A percentile compares a stretch with the other conserved stretches of the same genome.
These are phyloP conservation scores for Lasiodiplodia hormozganensis DNA, from an alignment of 2,329 filamentous ascomycete species.

Conservation along the genomic window DNA sequence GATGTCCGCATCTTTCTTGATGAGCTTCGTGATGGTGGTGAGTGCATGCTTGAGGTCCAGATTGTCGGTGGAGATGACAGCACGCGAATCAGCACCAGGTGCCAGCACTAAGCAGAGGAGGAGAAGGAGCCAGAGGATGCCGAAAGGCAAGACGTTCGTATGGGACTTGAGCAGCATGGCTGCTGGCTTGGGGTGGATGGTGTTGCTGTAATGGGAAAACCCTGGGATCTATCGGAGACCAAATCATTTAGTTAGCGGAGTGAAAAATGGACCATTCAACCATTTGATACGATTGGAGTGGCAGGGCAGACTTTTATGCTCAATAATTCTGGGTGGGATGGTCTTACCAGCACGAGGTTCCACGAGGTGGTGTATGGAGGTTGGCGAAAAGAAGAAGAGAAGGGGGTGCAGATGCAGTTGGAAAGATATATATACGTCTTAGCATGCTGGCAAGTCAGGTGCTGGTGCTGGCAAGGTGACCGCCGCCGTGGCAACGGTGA, in stretches of 20 bases:
- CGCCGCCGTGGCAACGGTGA: too few species aligned
- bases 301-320: too few species aligned
- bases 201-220: background rate
- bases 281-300: too few species aligned
- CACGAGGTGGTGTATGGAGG: background rate
- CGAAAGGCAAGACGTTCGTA: background rate
- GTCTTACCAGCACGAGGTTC: background rate
- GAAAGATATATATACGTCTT: too few species aligned
- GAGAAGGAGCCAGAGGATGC: background rate
- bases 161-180: background rate
- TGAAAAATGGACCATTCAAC: too few species aligned
- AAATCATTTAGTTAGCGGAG: background rate
- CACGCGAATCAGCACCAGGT: background rate
- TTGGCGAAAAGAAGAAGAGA: background rate
- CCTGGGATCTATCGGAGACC: background rate
- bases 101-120: background rate
- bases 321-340: background rate
- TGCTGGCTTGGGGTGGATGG: background rate
- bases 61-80: background rate
- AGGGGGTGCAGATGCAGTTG: background rate
- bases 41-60: background rate
- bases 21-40: background rate
- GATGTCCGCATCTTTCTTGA: background rate
- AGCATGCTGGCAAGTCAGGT: too few species aligned
- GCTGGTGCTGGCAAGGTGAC: too few species aligned